These are phyloP conservation scores for Isatis tinctoria DNA, from an alignment of 345 rosid genomes.

Conservation along the genomic window DNA sequence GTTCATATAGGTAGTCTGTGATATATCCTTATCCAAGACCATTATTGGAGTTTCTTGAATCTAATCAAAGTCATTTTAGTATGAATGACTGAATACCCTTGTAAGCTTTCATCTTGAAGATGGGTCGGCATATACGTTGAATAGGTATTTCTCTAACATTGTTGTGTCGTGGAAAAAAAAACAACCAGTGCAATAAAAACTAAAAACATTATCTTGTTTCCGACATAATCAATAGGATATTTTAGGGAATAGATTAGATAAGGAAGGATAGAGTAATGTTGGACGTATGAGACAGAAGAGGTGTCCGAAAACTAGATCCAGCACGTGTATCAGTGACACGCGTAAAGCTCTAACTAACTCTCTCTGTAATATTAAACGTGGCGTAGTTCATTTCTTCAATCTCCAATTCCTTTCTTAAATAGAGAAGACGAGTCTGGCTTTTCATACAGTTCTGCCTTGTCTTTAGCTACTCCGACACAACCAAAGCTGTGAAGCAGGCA, in stretches of 20 bases:
- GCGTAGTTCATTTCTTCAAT: slow-evolving; percentile 7
- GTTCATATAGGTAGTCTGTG: too few relatives aligned
- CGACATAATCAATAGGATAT: not conserved
- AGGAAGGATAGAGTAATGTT: slow-evolving; percentile 14
- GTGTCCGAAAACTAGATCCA: not conserved
- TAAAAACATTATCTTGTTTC: slow-evolving; percentile 10
- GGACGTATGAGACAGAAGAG: slow-evolving; percentile 6
- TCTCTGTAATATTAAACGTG: slow-evolving; percentile 10
- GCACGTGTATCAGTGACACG: slow-evolving; percentile 19
- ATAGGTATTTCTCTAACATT: not conserved
- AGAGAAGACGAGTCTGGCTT: slow-evolving; percentile 6
- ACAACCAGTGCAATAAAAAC: not conserved
- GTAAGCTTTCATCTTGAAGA: not conserved
- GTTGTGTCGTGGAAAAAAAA: not conserved
- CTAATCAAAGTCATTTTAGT: too few relatives aligned
- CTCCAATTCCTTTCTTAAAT: slow-evolving; percentile 5
- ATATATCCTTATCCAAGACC: too few relatives aligned
- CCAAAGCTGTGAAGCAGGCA: not conserved
- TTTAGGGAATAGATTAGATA: slow-evolving; percentile 10
- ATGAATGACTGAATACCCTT: not conserved
- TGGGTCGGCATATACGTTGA: not conserved
- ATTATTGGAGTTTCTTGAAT: too few relatives aligned
- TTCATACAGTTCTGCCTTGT: not conserved
- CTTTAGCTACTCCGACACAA: not conserved
- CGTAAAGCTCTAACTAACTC: slow-evolving; percentile 1